Conservation (phyloP, 305 asterid species). For the Fraxinus angustifolia region DNA sequence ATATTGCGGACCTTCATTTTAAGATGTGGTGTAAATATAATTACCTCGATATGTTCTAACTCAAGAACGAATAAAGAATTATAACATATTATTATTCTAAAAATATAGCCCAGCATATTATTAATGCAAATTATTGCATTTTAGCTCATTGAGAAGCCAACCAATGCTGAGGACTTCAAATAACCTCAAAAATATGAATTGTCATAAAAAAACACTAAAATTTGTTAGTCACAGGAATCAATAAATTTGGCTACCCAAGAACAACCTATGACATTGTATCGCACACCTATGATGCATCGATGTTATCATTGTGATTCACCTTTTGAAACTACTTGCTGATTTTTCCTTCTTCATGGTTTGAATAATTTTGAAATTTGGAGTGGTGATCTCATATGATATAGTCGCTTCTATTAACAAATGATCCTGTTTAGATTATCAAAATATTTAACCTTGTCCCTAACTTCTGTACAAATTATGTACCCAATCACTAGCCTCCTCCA, state of each 20-base stretch:
- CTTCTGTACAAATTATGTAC: neutral
- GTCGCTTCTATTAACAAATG: too few species aligned
- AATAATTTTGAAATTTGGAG: neutral
- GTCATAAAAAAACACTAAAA: too few species aligned
- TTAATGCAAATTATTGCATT: neutral
- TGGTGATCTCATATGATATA: neutral
- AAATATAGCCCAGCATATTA: neutral
- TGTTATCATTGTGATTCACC: neutral
- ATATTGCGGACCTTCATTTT: neutral
- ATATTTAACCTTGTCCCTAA: too few species aligned
- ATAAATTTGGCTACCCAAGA: neutral
- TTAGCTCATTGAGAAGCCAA: neutral
- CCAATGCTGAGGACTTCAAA: neutral
- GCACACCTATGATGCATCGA: neutral
- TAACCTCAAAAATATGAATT: too few species aligned
- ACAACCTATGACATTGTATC: neutral
- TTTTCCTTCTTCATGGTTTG: neutral
- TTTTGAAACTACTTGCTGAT: neutral
- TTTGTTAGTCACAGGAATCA: too few species aligned
- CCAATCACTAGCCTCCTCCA: neutral
- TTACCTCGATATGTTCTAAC: neutral
- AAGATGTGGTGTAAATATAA: neutral
- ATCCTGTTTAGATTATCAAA: too few species aligned
- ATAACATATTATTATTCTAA: neutral
- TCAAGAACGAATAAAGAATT: neutral